phyloP scores from a whole-genome alignment of 106 monocot species.

The Allium cepa region DNA sequence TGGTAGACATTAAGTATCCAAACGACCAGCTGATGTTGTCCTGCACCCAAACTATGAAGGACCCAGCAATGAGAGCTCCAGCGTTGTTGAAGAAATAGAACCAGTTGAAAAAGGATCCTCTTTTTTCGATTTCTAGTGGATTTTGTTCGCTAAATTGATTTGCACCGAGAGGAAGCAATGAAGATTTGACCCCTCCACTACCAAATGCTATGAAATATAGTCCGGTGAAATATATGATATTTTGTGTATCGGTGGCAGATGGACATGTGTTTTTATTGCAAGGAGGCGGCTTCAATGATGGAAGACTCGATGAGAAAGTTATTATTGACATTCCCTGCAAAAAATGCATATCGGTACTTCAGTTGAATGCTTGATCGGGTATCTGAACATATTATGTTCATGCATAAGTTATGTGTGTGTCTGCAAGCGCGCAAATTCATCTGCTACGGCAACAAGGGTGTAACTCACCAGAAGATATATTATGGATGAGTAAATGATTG shows the following conservation, averaged over 20 bases:
- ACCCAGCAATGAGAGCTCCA: constrained; percentile 23
- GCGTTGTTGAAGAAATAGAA: constrained; percentile 30
- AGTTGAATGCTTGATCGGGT: neutral
- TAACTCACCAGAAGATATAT: constrained; percentile 21
- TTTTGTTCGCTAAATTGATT: constrained; percentile 4
- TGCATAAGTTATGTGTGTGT: neutral
- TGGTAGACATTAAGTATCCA: constrained; percentile 33
- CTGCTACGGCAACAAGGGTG: neutral
- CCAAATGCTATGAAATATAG: constrained; percentile 25
- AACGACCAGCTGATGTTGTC: constrained; percentile 30
- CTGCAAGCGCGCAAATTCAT: neutral
- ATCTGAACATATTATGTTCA: neutral
- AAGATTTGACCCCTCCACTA: constrained; percentile 17
- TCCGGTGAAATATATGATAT: constrained; percentile 4
- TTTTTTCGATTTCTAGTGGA: constrained; percentile 1
- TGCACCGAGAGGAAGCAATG: constrained; percentile 19
- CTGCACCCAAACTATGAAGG: constrained; percentile 42
- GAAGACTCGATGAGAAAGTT: constrained; percentile 7
- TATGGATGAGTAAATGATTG: constrained; percentile 26
- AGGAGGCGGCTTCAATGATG: constrained; percentile 3
- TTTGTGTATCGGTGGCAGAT: neutral
- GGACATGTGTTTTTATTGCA: neutral
- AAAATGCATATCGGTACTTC: neutral
- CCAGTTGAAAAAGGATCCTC: constrained; percentile 33
- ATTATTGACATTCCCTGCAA: constrained; percentile 14